Base-by-base conservation (phyloP, 1,284 basidiomycete genomes). In the Anthracocystis panici-leucophaei region DNA sequence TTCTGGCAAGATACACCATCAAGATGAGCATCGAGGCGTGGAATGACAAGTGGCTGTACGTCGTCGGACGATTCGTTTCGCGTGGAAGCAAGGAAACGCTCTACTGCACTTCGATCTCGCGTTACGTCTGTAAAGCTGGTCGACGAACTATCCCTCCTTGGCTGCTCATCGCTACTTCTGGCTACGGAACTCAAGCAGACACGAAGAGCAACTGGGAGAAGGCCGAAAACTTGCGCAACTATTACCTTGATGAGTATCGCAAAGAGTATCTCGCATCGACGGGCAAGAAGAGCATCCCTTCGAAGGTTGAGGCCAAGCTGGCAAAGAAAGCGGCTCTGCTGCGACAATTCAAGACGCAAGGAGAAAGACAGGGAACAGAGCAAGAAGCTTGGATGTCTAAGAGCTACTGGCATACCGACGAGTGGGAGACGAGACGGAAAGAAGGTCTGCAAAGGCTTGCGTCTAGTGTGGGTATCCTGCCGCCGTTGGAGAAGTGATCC, bases 21-120 rank as follows among this genome's bases (percentile, higher is more conserved):
- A 52, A 61, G 14, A 68, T 75, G 46, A 62, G 62, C 38, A 21
- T 79, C 31, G 75, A 64, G 31, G 63, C 70, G 1, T 82, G 80
- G 80, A 79, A 82, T 52, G 71, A 80, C 49, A 82, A 82, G 61
- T 82, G 80, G 80, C 18, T 81, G 45, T 81, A 76, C 42, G 45
- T 78, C 42, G 56, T 74, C 29, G 76, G 63, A n/a, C 41, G 66
- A 5, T 78, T 78, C 56, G 57, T 72, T 23, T 51, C 65, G 40
- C 55, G n/a, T 21, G n/a, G n/a, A 8, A 42, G 41, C 41, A 20
- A 42, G 0, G 70, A 79, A 57, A 78, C 55, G 11, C 46, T 82
- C 14, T 79, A 78, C 62, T 77, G 75, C 57, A 81, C 77, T n/a
- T 60, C 71, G 7, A 63, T 75, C 27, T 75, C 71, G 4, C 68